Evolutionary conservation across 2,329 filamentous ascomycete genomes (phyloP).

Genomic region (Aureobasidium sp.): DNA sequence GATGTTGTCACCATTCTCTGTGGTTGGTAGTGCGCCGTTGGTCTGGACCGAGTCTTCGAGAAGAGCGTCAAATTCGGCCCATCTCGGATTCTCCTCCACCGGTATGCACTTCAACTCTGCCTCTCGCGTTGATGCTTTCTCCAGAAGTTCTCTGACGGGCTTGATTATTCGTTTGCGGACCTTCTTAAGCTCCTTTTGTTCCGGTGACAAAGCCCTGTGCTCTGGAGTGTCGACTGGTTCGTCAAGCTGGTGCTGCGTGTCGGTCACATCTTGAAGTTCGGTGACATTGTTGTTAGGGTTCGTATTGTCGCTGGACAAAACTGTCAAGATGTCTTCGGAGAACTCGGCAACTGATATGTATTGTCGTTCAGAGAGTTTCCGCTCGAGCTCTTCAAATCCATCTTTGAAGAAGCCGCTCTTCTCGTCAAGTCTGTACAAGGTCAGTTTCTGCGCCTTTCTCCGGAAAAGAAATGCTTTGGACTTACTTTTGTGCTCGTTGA

Average conservation of each 20-base stretch:
- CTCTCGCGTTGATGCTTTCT: conserved; percentile 71
- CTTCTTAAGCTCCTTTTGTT: conserved; percentile 74
- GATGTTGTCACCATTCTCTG: conserved; percentile 14
- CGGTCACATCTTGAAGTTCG: conserved; percentile 27
- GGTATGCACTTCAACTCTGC: conserved; percentile 69
- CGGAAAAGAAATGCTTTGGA: conserved; percentile 22
- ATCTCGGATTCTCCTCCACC: conserved; percentile 58
- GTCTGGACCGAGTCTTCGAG: conserved; percentile 46
- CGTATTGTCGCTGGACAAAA: conserved; percentile 49
- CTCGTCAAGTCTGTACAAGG: conserved; percentile 50
- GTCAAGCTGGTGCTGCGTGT: conserved; percentile 38
- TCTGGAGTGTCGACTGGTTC: conserved; percentile 31
- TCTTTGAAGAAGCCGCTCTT: conserved; percentile 48
- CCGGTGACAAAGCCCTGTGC: conserved; percentile 42
- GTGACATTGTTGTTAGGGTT: conserved; percentile 31
- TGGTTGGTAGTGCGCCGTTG: conserved; percentile 10
- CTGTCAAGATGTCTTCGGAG: conserved; percentile 49
- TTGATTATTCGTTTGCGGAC: conserved; percentile 88
- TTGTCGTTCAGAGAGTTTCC: conserved; percentile 48
- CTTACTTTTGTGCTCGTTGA: conserved; percentile 75
- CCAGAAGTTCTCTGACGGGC: conserved; percentile 68
- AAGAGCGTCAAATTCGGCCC: conserved; percentile 60
- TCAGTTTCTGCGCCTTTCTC: conserved; percentile 29
- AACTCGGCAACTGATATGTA: conserved; percentile 58
- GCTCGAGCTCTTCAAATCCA: conserved; percentile 47